phyloP scores from a whole-genome alignment of 139 green algal genomes.

The Auxenochlorella pyrenoidosa region DNA sequence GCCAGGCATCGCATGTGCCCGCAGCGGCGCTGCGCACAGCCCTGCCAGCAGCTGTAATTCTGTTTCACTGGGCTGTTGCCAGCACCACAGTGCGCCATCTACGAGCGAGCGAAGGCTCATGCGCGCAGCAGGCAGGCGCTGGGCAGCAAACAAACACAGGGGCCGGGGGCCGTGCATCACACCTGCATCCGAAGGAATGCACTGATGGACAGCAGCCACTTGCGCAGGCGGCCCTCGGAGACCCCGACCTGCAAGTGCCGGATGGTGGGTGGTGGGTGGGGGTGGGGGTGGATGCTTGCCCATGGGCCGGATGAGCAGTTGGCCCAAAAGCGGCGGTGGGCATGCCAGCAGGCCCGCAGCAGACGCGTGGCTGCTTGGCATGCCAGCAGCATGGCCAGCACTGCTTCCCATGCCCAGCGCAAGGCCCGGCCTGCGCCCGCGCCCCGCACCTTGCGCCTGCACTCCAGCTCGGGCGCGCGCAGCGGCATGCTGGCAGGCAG shows the following conservation, averaged over 20 bases:
- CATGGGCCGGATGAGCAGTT: too few species aligned
- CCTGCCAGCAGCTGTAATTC: too few species aligned
- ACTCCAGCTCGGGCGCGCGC: conserved; percentile 76
- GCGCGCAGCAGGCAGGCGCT: background rate
- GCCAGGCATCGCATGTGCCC: too few species aligned
- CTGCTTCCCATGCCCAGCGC: background rate
- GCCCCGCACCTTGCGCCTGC: conserved; percentile 67
- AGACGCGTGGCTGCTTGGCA: too few species aligned
- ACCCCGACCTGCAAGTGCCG: conserved; percentile 78
- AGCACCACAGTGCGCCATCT: too few species aligned
- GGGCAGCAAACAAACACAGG: background rate
- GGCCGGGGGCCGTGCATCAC: background rate
- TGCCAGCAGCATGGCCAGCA: too few species aligned
- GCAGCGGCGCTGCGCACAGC: too few species aligned
- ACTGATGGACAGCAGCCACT: conserved; percentile 94
- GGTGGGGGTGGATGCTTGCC: too few species aligned
- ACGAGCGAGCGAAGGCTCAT: too few species aligned
- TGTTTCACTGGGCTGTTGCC: too few species aligned
- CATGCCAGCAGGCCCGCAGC: background rate
- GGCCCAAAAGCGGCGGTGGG: background rate
- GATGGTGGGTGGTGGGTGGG: background rate
- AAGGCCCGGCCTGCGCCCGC: background rate
- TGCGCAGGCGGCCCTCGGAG: conserved; percentile 83
- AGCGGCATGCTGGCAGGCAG: conserved; percentile 88
- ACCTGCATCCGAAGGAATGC: conserved; percentile 78